Evolutionary conservation across 2,329 filamentous ascomycete species (phyloP), one percentile per base, ranked within the genome.

Genomic region (Xylaria sp.): DNA sequence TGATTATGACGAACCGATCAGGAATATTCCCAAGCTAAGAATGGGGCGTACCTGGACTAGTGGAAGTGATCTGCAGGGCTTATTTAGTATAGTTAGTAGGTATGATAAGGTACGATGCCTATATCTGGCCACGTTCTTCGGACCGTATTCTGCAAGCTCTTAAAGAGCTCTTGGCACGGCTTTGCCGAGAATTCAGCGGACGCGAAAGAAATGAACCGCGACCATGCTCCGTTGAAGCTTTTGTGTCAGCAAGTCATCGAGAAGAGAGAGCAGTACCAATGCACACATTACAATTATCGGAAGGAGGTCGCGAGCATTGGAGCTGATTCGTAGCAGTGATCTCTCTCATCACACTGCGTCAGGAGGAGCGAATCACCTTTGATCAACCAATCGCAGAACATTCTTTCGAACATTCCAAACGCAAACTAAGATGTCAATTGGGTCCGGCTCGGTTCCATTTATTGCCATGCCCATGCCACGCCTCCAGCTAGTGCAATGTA

Each of bases 331-430:
- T 13, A 9, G 26, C 51, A 5, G 36, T 51, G 4, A 28, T 31
- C 54, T 23, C 26, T 46, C 49, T 46, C 10, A 65, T 67, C 65
- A 67, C 65, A 67, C 49, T 67, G 57, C 57, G 51, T 63, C 33
- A 17, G 26, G 44, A 64, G 38, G 56, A 63, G 58, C 23, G 33
- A 63, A 71, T 68, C 69, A 69, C 69, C 23, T 44, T 40, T 40
- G 17, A 26, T n/a, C 40, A 57, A 40, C 74, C 73, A 75, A 75
- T 75, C 46, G 54, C 31, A 67, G 44, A 49, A 57, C 60, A 68
- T 73, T 69, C 72, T 72, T 46, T 38, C 20, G 17, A 68, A 58
- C 68, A 57, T 68, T 67, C 46, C 72, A 71, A 69, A 53, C 63
- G 51, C 59, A 68, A 36, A 31, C 63, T 56, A 62, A 63, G 38